Evolutionary conservation across 306 rosid species (phyloP).

Genomic region (Rosa multiflora): DNA sequence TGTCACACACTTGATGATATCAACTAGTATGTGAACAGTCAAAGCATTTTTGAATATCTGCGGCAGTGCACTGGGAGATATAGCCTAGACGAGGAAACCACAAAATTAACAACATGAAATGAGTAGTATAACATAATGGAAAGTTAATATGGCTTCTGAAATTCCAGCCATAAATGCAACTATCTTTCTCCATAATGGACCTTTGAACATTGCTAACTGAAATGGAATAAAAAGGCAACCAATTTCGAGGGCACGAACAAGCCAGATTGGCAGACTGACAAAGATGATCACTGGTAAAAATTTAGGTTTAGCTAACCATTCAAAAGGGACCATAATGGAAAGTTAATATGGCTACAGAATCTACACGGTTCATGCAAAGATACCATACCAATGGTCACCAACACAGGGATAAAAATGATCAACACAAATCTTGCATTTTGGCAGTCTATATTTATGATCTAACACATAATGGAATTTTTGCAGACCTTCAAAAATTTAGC

Average conservation of each 20-base stretch:
- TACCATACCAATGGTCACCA: background rate
- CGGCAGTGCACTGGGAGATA: conserved; percentile 62
- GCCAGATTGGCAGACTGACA: background rate
- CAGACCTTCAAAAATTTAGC: conserved; percentile 68
- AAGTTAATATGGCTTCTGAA: background rate
- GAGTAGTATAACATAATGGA: background rate
- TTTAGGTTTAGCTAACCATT: background rate
- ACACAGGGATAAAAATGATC: background rate
- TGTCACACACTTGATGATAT: conserved; percentile 74
- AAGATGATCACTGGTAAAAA: background rate
- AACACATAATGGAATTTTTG: background rate
- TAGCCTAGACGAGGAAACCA: conserved; percentile 44
- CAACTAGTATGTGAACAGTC: conserved; percentile 64
- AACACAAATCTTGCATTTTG: background rate
- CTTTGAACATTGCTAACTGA: background rate
- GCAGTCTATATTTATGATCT: background rate
- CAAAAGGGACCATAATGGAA: background rate
- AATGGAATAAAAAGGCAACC: conserved; percentile 6
- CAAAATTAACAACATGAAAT: conserved; percentile 6
- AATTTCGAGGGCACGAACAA: conserved; percentile 11
- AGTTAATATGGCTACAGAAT: no score
- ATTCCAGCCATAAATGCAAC: background rate
- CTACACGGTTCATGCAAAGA: background rate
- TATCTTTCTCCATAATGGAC: background rate
- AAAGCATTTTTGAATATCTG: conserved; percentile 83